Conservation (phyloP, 371 early-diverging fungal genomes). For the Mucor sp. region DNA sequence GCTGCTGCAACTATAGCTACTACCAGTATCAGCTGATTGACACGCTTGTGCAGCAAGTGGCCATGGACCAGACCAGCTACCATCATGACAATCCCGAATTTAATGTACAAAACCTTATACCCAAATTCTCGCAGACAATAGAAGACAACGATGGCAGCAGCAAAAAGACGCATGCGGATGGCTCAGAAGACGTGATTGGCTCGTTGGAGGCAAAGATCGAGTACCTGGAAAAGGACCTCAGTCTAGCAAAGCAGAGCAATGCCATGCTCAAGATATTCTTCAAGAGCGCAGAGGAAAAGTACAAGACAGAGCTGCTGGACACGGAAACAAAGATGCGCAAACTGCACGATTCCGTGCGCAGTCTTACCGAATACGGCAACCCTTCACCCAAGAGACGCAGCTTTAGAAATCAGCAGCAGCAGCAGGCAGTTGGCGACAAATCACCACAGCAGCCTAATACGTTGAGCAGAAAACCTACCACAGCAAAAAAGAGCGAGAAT, state of each 20-base stretch:
- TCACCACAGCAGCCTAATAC: not conserved
- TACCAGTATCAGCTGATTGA: slow-evolving; percentile 80
- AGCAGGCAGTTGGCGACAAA: not conserved
- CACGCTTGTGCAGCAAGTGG: slow-evolving; percentile 72
- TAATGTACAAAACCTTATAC: slow-evolving; percentile 69
- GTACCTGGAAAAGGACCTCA: slow-evolving; percentile 29
- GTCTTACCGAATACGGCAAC: slow-evolving; percentile 31
- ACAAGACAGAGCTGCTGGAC: slow-evolving; percentile 24
- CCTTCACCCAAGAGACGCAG: slow-evolving; percentile 28
- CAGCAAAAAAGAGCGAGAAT: not conserved
- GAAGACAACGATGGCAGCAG: slow-evolving; percentile 55
- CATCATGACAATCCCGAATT: slow-evolving; percentile 66
- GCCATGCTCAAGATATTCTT: slow-evolving; percentile 29
- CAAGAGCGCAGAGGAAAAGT: slow-evolving; percentile 30
- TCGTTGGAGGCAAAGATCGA: slow-evolving; percentile 29
- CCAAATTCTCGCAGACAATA: slow-evolving; percentile 68
- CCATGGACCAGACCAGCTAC: slow-evolving; percentile 65
- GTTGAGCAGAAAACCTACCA: not conserved
- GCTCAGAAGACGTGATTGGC: slow-evolving; percentile 16
- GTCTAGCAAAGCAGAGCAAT: slow-evolving; percentile 27
- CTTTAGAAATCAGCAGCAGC: slow-evolving; percentile 12
- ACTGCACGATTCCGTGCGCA: slow-evolving; percentile 26
- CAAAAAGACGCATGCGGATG: slow-evolving; percentile 6
- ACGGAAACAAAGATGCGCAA: slow-evolving; percentile 31
- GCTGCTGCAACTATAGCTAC: slow-evolving; percentile 42